Evolutionary conservation across 2,329 filamentous ascomycete genomes (phyloP).

Genomic region (Tolypocladium nubicola): DNA sequence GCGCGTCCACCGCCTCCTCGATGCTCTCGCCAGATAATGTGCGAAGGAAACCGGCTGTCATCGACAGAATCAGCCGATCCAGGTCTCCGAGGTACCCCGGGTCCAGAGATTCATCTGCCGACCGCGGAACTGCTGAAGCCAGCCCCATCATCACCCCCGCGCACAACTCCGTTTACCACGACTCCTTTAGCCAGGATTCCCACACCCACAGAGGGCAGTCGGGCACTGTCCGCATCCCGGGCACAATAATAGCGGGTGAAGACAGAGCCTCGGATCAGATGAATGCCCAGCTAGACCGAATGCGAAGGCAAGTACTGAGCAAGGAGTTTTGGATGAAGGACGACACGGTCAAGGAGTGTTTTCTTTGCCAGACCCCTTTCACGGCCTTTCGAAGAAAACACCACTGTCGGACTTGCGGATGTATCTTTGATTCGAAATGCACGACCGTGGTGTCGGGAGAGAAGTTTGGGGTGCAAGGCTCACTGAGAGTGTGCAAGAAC

Average conservation of each 20-base stretch:
- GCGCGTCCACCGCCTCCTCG: slow-evolving; percentile 22
- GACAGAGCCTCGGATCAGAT: slow-evolving; percentile 49
- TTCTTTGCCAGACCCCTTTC: slow-evolving; percentile 81
- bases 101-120: slow-evolving; percentile 49
- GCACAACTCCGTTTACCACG: slow-evolving; percentile 46
- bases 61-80: slow-evolving; percentile 42
- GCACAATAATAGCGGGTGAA: slow-evolving; percentile 40
- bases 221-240: slow-evolving; percentile 40
- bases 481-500: slow-evolving; percentile 81
- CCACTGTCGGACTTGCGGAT: slow-evolving; percentile 92
- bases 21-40: slow-evolving; percentile 26
- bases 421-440: slow-evolving; percentile 96
- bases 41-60: slow-evolving; percentile 37
- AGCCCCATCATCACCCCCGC: slow-evolving; percentile 48
- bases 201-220: slow-evolving; percentile 33
- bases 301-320: slow-evolving; percentile 79
- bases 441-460: slow-evolving; percentile 83
- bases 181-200: slow-evolving; percentile 40
- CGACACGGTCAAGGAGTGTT: slow-evolving; percentile 95
- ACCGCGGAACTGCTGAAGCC: slow-evolving; percentile 44
- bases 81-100: slow-evolving; percentile 29
- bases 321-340: slow-evolving; percentile 99
- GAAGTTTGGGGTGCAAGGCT: slow-evolving; percentile 77
- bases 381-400: slow-evolving; percentile 93
- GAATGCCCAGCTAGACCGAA: slow-evolving; percentile 53